Evolutionary conservation across 2,329 filamentous ascomycete genomes (phyloP).

Genomic region (Aspergillus hortae): DNA sequence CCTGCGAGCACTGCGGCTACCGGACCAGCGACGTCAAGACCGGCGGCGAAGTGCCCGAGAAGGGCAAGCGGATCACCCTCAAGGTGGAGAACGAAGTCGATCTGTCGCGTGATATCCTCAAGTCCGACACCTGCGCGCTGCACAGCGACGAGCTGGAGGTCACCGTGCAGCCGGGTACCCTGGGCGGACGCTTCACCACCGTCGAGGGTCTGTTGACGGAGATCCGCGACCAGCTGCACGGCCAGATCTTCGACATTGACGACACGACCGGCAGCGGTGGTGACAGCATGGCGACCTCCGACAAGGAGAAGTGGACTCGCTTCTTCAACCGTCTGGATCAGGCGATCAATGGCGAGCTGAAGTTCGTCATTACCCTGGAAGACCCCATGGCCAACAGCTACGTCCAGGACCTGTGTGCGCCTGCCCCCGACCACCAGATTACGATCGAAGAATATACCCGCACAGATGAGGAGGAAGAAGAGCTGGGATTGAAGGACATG

Average conservation of each 20-base stretch:
- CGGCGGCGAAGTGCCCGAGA: conserved; percentile 82
- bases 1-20: conserved; percentile 89
- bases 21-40: conserved; percentile 97
- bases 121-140: conserved; percentile 87
- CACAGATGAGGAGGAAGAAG: conserved; percentile 89
- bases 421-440: conserved; percentile 81
- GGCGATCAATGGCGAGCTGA: conserved; percentile 74
- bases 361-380: conserved; percentile 77
- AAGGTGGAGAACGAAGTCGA: conserved; percentile 67
- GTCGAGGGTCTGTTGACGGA: conserved; percentile 91
- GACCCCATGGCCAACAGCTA: conserved; percentile 93
- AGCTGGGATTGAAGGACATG: conserved; percentile 87
- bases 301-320: conserved; percentile 68
- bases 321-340: conserved; percentile 77
- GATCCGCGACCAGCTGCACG: conserved; percentile 82
- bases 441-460: conserved; percentile 77
- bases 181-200: conserved; percentile 94
- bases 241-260: conserved; percentile 77
- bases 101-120: conserved; percentile 87
- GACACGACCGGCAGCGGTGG: conserved; percentile 59
- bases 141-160: conserved; percentile 84
- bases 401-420: conserved; percentile 77
- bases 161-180: conserved; percentile 84
- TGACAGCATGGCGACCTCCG: conserved; percentile 67
- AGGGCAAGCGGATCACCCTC: conserved; percentile 79